A percentile compares a stretch with the other conserved stretches of the same genome.
These are phyloP conservation scores for Kandelia obovata DNA, from an alignment of 345 rosid genomes.

Conservation along the genomic window DNA sequence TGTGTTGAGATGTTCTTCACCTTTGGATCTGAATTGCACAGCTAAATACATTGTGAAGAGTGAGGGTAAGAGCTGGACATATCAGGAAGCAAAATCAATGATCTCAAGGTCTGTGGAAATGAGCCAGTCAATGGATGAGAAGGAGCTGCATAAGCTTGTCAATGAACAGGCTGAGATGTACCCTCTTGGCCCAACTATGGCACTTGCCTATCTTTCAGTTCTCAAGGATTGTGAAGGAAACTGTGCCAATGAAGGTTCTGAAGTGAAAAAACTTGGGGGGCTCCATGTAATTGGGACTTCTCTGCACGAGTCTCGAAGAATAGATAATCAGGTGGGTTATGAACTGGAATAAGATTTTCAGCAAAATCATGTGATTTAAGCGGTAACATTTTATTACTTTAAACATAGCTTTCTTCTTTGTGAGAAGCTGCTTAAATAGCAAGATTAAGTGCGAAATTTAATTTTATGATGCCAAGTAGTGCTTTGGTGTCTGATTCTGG, in stretches of 20 bases:
- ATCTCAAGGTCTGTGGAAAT: conserved; percentile 74
- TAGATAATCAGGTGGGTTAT: conserved; percentile 80
- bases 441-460: not conserved
- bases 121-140: conserved; percentile 61
- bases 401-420: too few relatives aligned
- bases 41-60: conserved; percentile 91
- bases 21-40: conserved; percentile 30
- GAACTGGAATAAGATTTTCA: conserved; percentile 1
- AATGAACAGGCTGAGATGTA: conserved; percentile 83
- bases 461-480: not conserved
- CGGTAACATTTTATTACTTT: not conserved
- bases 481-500: not conserved
- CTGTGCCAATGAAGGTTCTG: conserved; percentile 76
- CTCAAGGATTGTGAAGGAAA: conserved; percentile 86
- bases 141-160: conserved; percentile 61
- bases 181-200: conserved; percentile 87
- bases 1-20: conserved; percentile 9
- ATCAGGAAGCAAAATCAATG: conserved; percentile 62
- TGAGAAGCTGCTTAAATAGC: not conserved
- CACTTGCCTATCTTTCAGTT: conserved; percentile 78
- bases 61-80: conserved; percentile 79
- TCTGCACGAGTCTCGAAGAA: conserved; percentile 92
- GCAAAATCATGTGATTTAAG: not conserved
- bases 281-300: conserved; percentile 97
- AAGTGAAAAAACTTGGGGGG: conserved; percentile 93